A percentile compares a stretch with the other conserved stretches of the same genome.
These are phyloP conservation scores for Umbilicus rupestris DNA, from an alignment of 164 flowering plant genomes.

Conservation along the genomic window DNA sequence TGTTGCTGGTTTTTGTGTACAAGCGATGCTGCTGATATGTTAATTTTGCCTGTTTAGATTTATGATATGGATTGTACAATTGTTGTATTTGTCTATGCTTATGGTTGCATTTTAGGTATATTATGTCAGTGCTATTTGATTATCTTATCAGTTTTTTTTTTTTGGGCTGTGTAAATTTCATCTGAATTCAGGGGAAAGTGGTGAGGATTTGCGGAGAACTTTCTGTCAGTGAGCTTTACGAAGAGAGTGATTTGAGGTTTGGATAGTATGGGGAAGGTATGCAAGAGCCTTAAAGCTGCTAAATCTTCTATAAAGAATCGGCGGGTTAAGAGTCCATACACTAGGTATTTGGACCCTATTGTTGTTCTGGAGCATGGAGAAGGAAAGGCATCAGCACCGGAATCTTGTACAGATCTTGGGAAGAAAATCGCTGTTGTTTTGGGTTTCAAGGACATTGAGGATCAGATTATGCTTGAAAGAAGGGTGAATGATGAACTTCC, in stretches of 20 bases:
- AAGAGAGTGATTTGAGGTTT: background rate
- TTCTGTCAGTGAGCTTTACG: no score
- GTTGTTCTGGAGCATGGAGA: conserved; percentile 60
- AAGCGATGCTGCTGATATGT: no score
- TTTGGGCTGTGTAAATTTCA: background rate
- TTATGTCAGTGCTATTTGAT: no score
- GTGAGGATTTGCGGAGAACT: no score
- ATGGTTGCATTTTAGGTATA: no score
- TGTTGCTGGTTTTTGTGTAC: no score
- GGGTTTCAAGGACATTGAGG: conserved; percentile 25
- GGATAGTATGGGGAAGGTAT: conserved; percentile 51
- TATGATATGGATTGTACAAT: no score
- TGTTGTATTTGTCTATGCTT: no score
- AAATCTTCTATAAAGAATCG: conserved; percentile 31
- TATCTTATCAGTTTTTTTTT: background rate
- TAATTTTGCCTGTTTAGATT: no score
- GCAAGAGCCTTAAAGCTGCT: conserved; percentile 28
- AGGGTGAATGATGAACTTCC: conserved; percentile 26
- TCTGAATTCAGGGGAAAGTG: no score
- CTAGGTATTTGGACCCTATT: conserved; percentile 66
- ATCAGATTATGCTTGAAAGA: conserved; percentile 15
- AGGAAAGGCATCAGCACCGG: conserved; percentile 30
- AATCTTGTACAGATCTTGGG: conserved; percentile 66
- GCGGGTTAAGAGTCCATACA: conserved; percentile 29
- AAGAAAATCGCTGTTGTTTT: conserved; percentile 57